A percentile compares a stretch with the other conserved stretches of the same genome.
phyloP scores from a whole-genome alignment of 345 rosid genomes.

The Eucalyptus coolabah region DNA sequence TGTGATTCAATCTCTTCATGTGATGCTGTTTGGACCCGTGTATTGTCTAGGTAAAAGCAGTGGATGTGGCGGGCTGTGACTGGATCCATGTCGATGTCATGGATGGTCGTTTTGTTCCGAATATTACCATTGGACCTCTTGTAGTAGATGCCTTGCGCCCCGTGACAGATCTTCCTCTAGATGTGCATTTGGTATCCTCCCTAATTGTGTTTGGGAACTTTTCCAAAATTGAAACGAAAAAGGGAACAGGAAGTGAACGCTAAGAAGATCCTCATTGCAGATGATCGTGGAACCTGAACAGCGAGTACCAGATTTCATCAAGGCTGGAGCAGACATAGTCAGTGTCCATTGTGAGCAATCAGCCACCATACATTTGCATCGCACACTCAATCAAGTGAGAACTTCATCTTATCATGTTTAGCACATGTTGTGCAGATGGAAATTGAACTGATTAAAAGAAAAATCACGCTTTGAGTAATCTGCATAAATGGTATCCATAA shows the following conservation, averaged over 20 bases:
- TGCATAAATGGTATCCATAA: not conserved
- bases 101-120: conserved; percentile 98
- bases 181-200: conserved; percentile 75
- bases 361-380: conserved; percentile 93
- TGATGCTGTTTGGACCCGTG: not conserved
- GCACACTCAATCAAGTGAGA: conserved; percentile 60
- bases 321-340: conserved; percentile 97
- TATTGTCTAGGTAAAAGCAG: conserved; percentile 64
- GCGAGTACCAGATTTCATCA: conserved; percentile 88
- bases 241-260: not conserved
- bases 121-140: conserved; percentile 94
- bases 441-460: not conserved
- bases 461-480: not conserved
- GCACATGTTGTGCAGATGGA: not conserved
- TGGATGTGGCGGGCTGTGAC: conserved; percentile 83
- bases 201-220: not conserved
- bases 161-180: conserved; percentile 88
- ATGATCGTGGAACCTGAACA: conserved; percentile 96
- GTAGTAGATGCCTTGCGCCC: conserved; percentile 91
- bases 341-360: conserved; percentile 96
- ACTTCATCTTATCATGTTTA: not conserved
- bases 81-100: conserved; percentile 98
- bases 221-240: not conserved
- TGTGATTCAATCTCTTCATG: not conserved
- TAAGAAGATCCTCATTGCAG: conserved; percentile 11